phyloP scores from a whole-genome alignment of 106 monocot species.

The Ottelia alismoides region DNA sequence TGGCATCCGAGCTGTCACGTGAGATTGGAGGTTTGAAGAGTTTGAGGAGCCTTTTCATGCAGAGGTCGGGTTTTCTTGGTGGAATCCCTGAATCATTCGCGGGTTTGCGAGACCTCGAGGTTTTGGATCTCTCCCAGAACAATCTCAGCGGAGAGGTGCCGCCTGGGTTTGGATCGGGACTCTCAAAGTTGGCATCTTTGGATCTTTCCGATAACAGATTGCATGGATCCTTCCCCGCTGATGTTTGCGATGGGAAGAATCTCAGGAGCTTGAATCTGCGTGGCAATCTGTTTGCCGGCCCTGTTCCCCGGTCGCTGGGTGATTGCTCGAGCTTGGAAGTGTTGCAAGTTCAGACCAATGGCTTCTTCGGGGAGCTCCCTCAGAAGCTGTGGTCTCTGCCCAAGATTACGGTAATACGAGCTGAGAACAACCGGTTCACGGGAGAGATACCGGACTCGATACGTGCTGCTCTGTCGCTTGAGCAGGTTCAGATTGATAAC shows the following conservation, averaged over 20 bases:
- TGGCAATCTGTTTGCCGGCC: slow-evolving; percentile 35
- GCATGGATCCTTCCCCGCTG: slow-evolving; percentile 43
- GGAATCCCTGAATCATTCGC: slow-evolving; percentile 30
- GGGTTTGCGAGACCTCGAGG: slow-evolving; percentile 27
- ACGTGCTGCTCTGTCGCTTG: slow-evolving; percentile 16
- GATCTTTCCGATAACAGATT: slow-evolving; percentile 59
- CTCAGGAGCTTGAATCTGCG: slow-evolving; percentile 33
- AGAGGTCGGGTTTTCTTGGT: slow-evolving; percentile 40
- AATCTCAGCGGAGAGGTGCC: slow-evolving; percentile 45
- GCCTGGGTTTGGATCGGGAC: slow-evolving; percentile 31
- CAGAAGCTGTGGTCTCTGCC: slow-evolving; percentile 54
- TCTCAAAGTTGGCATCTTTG: slow-evolving; percentile 29
- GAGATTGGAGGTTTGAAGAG: slow-evolving; percentile 33
- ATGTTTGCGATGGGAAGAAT: slow-evolving; percentile 29
- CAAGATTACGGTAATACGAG: slow-evolving; percentile 28
- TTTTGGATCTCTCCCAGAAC: slow-evolving; percentile 49
- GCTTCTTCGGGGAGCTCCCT: slow-evolving; percentile 38
- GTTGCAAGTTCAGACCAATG: slow-evolving; percentile 51
- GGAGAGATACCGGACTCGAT: slow-evolving; percentile 36
- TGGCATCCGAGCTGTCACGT: slow-evolving; percentile 32
- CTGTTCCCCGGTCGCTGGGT: slow-evolving; percentile 17
- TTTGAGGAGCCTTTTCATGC: slow-evolving; percentile 27
- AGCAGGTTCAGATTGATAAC: slow-evolving; percentile 69
- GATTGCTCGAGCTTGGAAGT: slow-evolving; percentile 38
- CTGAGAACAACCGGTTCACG: slow-evolving; percentile 51